Evolutionary conservation across 2,329 filamentous ascomycete species (phyloP), one percentile per base, ranked within the genome.

Genomic region (Nemania bipapillata): DNA sequence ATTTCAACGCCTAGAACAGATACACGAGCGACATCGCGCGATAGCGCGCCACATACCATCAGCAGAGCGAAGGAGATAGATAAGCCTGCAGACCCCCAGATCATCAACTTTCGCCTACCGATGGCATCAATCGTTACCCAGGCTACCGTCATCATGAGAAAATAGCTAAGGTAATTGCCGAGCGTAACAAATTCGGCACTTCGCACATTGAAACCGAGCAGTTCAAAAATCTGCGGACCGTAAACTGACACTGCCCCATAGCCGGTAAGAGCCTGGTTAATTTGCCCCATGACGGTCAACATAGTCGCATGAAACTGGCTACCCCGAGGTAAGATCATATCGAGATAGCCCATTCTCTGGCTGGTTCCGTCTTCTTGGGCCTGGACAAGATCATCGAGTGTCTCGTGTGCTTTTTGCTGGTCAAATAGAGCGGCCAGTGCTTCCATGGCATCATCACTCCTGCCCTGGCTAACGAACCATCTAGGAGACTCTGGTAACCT

Each of bases 231-330:
- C 71, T 90, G 88, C 2, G 87, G 87, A 0, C 87, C 88, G 66
- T 90, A 90, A 2, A 90, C 87, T 20, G 84, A 87, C 2, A 90
- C 86, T 0, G 87, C 88, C 2, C 86, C 86, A 63, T 88, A 88
- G 8, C 85, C 85, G 0, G 85, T 87, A 58, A 87, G 77, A 1
- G 85, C 86, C 75, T 90, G 88, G 72, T 89, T 89, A 72, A 89
- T 77, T 75, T 90, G 87, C 0, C 87, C 86, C 87, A 90, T 89
- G 55, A 90, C 80, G 0, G 86, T 88, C 26, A 90, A 79, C 72
- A 89, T 81, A 1, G 86, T 89, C 0, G 87, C 86, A 71, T 90
- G 88, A 72, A 88, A 89, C 69, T 89, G 87, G 9, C 80, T 78
- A 47, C 86, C 83, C 0, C 81, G 77, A 0, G 86, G 87, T 0